Base-by-base conservation (phyloP, 352 stramenopile genomes). In the Globisporangium sylvaticum region DNA sequence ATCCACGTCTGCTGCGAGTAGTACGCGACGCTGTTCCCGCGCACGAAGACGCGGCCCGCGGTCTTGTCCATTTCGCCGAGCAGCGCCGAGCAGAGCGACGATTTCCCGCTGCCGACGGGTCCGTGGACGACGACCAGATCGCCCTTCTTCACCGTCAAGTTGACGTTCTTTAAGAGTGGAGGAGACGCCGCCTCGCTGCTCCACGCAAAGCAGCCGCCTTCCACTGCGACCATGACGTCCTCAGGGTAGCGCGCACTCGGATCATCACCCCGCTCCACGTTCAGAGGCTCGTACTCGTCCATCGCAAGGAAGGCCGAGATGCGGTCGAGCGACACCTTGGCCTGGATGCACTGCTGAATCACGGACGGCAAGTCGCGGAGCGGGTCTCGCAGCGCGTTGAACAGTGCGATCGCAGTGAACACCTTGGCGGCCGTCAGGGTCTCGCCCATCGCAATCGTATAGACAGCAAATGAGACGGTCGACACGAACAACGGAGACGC, bases 401-500 rank as follows among this genome's bases (percentile, higher is more conserved):
- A 50, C 15, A 50, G 42, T 18, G 42, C 42, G 5, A 50, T n/a
- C 18, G 42, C 42, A n/a, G 42, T 50, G 18, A 50, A 50, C 42
- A 50, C 42, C 42, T 50, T 50, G 42, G 42, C 42, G 7, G 77
- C 71, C 0, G 72, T 80, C 1, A 87, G 65, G 25, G 64, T 57
- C 10, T 73, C 29, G 10, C 61, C 44, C n/a, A 87, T 34, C n/a
- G 78, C 69, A 6, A 81, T 57, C 4, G 73, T 55, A 57, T 79
- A 87, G 9, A 72, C 69, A 3, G 66, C 72, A 39, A 87, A 87
- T 6, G 79, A 78, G 8, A 66, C 56, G 1, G 65, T 64, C 2
- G 75, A 74, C 9, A 79, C 72, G 48, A 64, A 64, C 15, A 79
- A 22, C 9, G 72, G 72, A 6, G 61, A 53, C 4, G 60, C 52